Evolutionary conservation across 176 grass and related monocot genomes (phyloP).

Genomic region (Bothriochloa decipiens): DNA sequence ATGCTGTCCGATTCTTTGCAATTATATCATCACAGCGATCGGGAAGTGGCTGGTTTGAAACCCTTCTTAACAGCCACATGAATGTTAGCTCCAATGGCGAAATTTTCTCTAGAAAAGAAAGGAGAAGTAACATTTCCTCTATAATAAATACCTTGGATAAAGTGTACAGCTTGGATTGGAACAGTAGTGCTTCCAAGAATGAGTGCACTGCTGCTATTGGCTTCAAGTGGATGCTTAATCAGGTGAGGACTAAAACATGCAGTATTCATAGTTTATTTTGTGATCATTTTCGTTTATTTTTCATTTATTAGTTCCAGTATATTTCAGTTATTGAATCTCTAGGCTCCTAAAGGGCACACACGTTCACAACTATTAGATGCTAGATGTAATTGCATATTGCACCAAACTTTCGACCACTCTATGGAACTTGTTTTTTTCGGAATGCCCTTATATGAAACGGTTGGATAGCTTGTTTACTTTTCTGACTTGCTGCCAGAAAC

Average conservation of each 20-base stretch:
- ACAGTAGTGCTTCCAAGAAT: constrained; percentile 89
- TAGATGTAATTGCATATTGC: background rate
- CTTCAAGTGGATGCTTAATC: constrained; percentile 99
- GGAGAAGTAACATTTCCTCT: constrained; percentile 75
- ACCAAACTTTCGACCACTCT: background rate
- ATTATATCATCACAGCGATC: constrained; percentile 87
- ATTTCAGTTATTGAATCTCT: background rate
- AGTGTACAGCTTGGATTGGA: constrained; percentile 91
- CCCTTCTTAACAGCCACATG: constrained; percentile 87
- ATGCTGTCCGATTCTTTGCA: constrained; percentile 73
- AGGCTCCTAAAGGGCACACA: background rate
- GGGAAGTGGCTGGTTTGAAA: constrained; percentile 98
- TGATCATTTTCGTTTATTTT: background rate
- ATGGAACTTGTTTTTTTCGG: background rate
- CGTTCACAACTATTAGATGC: background rate
- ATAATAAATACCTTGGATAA: constrained; percentile 81
- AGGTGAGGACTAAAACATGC: constrained; percentile 50
- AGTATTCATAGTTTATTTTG: background rate
- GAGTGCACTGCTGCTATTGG: constrained; percentile 91
- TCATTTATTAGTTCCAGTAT: background rate
- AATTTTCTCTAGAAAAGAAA: constrained; percentile 83
- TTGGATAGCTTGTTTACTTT: background rate
- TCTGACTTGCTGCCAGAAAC: background rate
- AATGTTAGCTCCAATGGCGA: constrained; percentile 95
- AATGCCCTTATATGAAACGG: background rate